Evolutionary conservation across 73 alveolate genomes (phyloP).

Genomic region (Paramecium caudatum): DNA sequence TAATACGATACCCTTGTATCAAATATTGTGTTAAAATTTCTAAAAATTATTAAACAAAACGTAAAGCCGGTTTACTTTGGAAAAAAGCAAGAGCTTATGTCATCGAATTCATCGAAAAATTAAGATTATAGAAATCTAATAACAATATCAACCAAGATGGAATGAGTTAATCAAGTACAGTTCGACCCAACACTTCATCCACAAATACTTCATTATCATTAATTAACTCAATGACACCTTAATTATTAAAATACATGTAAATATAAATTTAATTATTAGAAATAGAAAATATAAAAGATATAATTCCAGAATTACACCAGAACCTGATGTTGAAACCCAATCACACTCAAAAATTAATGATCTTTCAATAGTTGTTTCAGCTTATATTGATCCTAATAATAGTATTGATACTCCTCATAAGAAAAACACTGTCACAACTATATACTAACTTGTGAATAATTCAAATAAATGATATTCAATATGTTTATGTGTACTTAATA

Average conservation of each 20-base stretch:
- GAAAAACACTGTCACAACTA: too few species aligned
- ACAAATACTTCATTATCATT: background rate
- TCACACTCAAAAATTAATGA: background rate
- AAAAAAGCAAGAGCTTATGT: background rate
- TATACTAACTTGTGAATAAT: too few species aligned
- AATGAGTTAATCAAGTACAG: background rate
- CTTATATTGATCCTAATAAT: slow-evolving; percentile 10
- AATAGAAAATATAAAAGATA: background rate
- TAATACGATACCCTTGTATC: slow-evolving; percentile 1
- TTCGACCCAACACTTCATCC: slow-evolving; percentile 13
- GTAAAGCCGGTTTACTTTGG: background rate
- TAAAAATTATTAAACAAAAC: background rate
- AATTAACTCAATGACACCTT: slow-evolving; percentile 2
- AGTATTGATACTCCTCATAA: too few species aligned
- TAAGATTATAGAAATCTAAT: slow-evolving; percentile 7
- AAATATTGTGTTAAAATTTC: background rate
- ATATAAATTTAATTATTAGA: background rate
- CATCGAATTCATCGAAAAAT: background rate
- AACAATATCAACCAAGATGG: background rate
- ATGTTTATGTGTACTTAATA: too few species aligned
- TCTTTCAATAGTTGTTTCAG: background rate
- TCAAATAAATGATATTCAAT: background rate
- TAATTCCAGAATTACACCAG: too few species aligned
- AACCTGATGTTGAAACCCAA: too few species aligned
- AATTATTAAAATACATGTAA: slow-evolving; percentile 17